Evolutionary conservation across 2,329 filamentous ascomycete species (phyloP).

Genomic region (Neurospora sp.): DNA sequence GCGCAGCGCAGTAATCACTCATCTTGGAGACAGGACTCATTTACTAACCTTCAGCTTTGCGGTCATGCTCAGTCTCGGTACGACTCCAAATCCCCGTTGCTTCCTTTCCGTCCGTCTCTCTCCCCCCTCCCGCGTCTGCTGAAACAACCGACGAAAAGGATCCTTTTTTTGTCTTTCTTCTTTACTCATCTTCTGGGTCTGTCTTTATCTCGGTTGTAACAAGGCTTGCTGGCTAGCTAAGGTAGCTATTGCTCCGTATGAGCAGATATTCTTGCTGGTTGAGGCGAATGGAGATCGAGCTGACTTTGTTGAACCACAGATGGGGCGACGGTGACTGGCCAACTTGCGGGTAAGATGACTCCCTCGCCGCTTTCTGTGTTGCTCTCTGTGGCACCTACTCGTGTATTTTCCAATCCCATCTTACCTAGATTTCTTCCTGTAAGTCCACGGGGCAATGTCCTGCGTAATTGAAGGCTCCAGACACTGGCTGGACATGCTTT

Average conservation of each 20-base stretch:
- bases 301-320: background rate
- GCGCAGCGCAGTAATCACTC: background rate
- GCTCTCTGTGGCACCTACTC: background rate
- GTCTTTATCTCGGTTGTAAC: background rate
- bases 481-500: background rate
- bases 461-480: background rate
- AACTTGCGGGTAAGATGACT: background rate
- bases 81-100: background rate
- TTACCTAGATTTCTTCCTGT: background rate
- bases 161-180: background rate
- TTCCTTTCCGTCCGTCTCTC: background rate
- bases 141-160: background rate
- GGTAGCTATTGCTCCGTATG: background rate
- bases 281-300: background rate
- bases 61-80: background rate
- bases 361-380: background rate
- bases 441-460: background rate
- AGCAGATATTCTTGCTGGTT: background rate
- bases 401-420: background rate
- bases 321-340: background rate
- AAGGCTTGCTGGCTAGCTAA: background rate
- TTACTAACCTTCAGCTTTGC: background rate
- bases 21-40: background rate
- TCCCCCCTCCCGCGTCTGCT: background rate
- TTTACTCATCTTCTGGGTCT: background rate